These are phyloP conservation scores for Leccinum olivaceopallidum DNA, from an alignment of 768 basidiomycete genomes.

Conservation along the genomic window DNA sequence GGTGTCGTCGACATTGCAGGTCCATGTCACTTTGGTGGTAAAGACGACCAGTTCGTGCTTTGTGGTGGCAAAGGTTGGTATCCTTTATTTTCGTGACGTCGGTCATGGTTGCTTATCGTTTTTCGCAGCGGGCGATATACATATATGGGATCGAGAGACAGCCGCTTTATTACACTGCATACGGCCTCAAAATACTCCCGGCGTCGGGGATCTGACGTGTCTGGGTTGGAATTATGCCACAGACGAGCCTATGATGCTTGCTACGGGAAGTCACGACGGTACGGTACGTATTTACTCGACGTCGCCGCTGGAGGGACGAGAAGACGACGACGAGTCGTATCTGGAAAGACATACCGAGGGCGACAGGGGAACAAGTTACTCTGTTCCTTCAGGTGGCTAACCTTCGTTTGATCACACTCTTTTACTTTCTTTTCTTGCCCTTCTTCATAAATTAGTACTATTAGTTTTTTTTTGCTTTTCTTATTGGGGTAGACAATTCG, in stretches of 20 bases:
- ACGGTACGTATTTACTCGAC: conserved; percentile 73
- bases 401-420: conserved; percentile 5
- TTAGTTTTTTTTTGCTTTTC: background rate
- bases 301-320: conserved; percentile 27
- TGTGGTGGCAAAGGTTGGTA: conserved; percentile 71
- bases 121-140: conserved; percentile 73
- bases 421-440: conserved; percentile 4
- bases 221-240: conserved; percentile 77
- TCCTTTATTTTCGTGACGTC: too few relatives aligned
- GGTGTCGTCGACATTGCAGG: conserved; percentile 71
- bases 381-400: conserved; percentile 31
- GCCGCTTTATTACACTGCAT: conserved; percentile 71
- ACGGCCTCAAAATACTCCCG: conserved; percentile 50
- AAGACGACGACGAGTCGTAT: conserved; percentile 28
- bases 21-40: conserved; percentile 80
- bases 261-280: conserved; percentile 78
- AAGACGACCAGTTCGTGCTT: conserved; percentile 69
- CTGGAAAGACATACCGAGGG: conserved; percentile 27
- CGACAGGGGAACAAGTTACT: conserved; percentile 25
- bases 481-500: conserved; percentile 18
- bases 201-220: conserved; percentile 73
- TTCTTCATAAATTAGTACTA: conserved; percentile 7
- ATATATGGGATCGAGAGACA: conserved; percentile 86
- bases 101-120: background rate
- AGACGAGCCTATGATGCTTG: conserved; percentile 52